A percentile compares a stretch with the other conserved stretches of the same genome.
Evolutionary conservation across 305 asterid genomes (phyloP).

Genomic region (Fraxinus sp.): DNA sequence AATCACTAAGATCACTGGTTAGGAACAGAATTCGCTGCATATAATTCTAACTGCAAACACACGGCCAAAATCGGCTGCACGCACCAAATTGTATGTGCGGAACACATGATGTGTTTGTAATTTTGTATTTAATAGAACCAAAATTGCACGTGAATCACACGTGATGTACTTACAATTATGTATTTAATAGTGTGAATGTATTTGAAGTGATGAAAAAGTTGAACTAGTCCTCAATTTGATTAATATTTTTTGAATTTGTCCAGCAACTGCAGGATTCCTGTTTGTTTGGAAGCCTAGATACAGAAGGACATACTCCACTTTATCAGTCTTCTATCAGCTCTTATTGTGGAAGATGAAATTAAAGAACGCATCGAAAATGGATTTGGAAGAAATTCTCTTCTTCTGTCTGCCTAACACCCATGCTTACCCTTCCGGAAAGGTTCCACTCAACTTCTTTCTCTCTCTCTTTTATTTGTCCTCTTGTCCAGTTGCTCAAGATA

Average conservation of each 20-base stretch:
- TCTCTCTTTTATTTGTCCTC: no score
- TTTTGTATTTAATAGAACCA: neutral
- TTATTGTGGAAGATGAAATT: slow-evolving; percentile 70
- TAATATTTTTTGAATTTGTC: slow-evolving; percentile 33
- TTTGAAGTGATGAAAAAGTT: neutral
- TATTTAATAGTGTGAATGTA: neutral
- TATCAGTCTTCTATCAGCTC: slow-evolving; percentile 88
- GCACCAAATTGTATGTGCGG: neutral
- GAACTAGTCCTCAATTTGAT: neutral
- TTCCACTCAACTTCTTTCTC: no score
- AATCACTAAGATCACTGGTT: neutral
- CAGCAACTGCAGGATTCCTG: slow-evolving; percentile 50
- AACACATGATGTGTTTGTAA: neutral
- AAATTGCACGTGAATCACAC: neutral
- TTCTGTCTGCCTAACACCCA: no score
- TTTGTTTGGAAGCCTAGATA: slow-evolving; percentile 43
- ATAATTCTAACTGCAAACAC: neutral
- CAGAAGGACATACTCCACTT: slow-evolving; percentile 54
- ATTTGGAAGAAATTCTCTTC: slow-evolving; percentile 34
- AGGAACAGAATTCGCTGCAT: neutral
- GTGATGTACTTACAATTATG: neutral
- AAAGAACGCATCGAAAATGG: slow-evolving; percentile 76
- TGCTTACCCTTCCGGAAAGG: no score
- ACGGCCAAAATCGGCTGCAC: neutral
- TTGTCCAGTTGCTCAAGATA: no score